These are phyloP conservation scores for Ophiostoma angusticollis DNA, from an alignment of 2,329 filamentous ascomycete genomes.

Conservation along the genomic window DNA sequence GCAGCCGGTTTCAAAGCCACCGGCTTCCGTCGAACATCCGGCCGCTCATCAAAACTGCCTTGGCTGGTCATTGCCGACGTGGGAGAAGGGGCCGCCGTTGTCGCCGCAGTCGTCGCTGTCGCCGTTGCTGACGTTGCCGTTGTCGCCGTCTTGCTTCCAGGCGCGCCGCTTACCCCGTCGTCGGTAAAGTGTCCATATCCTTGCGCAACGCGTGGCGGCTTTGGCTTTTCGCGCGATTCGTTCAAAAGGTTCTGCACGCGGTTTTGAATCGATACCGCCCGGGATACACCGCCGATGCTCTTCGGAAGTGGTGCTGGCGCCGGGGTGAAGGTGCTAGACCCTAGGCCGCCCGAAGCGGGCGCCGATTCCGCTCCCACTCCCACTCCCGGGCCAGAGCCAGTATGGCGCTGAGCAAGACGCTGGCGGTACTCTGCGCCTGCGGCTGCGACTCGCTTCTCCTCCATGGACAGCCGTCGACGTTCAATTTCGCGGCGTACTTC, in stretches of 20 bases:
- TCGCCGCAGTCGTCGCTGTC: constrained; percentile 18
- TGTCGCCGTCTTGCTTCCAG: too few relatives aligned
- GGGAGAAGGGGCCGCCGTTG: constrained; percentile 17
- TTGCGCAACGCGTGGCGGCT: constrained; percentile 59
- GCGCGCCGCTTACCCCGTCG: too few relatives aligned
- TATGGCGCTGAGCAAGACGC: constrained; percentile 52
- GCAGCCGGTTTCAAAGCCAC: constrained; percentile 32
- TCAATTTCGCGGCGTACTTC: constrained; percentile 88
- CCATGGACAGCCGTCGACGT: constrained; percentile 64
- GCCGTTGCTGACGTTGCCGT: constrained; percentile 15
- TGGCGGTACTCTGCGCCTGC: constrained; percentile 81
- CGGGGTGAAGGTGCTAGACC: too few relatives aligned
- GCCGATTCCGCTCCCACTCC: too few relatives aligned
- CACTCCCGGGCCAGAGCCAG: constrained; percentile 21
- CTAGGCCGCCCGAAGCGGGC: too few relatives aligned
- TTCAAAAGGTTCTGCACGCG: constrained; percentile 75
- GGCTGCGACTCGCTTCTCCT: constrained; percentile 79
- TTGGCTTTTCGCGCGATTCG: constrained; percentile 52
- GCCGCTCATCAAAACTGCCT: constrained; percentile 8
- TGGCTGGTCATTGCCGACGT: constrained; percentile 17
- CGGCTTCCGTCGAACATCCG: constrained; percentile 10
- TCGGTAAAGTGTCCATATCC: constrained; percentile 76
- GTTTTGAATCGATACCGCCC: constrained; percentile 79
- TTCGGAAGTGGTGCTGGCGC: too few relatives aligned
- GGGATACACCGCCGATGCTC: constrained; percentile 44